phyloP scores from a whole-genome alignment of 2,329 filamentous ascomycete species.

The Paracorniculantispora psalliotae region DNA sequence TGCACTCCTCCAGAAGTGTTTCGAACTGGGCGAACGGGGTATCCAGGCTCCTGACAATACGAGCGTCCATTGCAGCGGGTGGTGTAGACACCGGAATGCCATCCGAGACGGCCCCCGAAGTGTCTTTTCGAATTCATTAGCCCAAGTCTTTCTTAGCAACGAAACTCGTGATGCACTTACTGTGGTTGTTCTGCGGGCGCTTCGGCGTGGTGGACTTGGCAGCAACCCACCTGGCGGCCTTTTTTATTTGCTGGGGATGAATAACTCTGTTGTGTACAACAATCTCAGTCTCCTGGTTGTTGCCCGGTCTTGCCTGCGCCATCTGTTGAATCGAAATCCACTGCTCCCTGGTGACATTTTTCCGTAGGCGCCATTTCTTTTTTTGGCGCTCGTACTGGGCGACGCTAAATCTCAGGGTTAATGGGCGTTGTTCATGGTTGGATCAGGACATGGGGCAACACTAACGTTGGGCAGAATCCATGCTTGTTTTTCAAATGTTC shows the following conservation, averaged over 20 bases:
- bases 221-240: neutral
- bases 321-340: neutral
- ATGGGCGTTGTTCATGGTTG: neutral
- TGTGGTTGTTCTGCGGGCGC: too few relatives aligned
- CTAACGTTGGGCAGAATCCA: constrained; percentile 1
- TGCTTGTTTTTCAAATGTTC: neutral
- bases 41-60: neutral
- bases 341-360: neutral
- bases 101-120: neutral
- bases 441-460: neutral
- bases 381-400: neutral
- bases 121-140: neutral
- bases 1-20: neutral
- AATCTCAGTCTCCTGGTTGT: neutral
- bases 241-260: neutral
- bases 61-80: neutral
- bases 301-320: neutral
- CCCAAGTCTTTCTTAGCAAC: neutral
- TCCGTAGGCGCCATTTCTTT: neutral
- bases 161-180: neutral
- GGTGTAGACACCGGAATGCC: neutral
- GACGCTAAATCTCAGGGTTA: neutral
- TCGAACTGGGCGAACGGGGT: neutral
- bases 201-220: too few relatives aligned
- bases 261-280: neutral